phyloP scores from a whole-genome alignment of 2,329 filamentous ascomycete species.

The Atkinsonella hypoxylon region DNA sequence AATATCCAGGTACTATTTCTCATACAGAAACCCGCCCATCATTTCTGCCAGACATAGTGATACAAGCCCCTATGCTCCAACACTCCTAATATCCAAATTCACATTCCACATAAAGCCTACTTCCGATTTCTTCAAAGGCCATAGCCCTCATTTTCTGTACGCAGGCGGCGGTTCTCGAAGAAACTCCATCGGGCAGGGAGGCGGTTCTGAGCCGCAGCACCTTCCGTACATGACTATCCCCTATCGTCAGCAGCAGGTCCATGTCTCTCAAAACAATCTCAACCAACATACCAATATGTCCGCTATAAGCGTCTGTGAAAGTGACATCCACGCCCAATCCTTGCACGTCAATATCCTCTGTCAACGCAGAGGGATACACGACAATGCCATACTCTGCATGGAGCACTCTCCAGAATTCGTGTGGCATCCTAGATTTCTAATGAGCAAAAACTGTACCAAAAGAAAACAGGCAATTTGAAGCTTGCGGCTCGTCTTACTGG shows the following conservation, averaged over 20 bases:
- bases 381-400: constrained; percentile 27
- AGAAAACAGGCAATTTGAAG: too few relatives aligned
- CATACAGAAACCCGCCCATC: too few relatives aligned
- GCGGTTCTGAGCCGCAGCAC: constrained; percentile 17
- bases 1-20: too few relatives aligned
- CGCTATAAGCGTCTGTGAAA: constrained; percentile 25
- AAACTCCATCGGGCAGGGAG: constrained; percentile 26
- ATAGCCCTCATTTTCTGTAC: constrained; percentile 15
- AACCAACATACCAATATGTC: constrained; percentile 22
- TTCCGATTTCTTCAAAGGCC: neutral
- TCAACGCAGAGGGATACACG: constrained; percentile 28
- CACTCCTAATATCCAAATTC: neutral
- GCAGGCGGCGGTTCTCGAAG: constrained; percentile 25
- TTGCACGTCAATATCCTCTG: constrained; percentile 21
- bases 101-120: neutral
- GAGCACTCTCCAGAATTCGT: constrained; percentile 26
- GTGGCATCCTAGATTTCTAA: constrained; percentile 18
- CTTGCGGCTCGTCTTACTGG: constrained; percentile 15
- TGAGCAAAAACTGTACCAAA: too few relatives aligned
- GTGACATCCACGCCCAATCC: constrained; percentile 22
- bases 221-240: constrained; percentile 23
- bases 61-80: neutral
- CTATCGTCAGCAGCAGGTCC: neutral
- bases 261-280: neutral
- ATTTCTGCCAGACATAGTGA: neutral